Base-by-base conservation (phyloP, 257 asterid species). In the Lycium barbarum region DNA sequence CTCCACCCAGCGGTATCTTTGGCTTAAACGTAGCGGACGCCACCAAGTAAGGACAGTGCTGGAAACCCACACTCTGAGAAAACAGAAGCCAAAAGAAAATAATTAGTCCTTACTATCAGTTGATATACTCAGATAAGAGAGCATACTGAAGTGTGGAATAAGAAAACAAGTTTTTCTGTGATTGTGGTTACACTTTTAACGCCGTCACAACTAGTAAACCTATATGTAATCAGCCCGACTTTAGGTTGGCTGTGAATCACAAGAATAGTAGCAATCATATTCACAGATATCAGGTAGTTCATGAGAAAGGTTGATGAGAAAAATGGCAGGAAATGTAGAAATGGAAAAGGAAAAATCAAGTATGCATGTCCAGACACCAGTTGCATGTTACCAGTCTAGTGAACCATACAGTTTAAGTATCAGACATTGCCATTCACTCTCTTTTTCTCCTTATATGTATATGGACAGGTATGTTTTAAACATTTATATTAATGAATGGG, bases 1-100 rank as follows among this genome's bases (percentile, higher is more conserved):
- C 97, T 81, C 98, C 98, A 71, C 91, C 96, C 2, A 96, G 86
- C 18, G 98, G 97, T 62, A 94, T 73, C 81, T 94, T 90, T 5
- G 97, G 98, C 88, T 81, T 87, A 92, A 93, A 95, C 63, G 66
- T 90, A 79, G 92, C 92, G 67, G 93, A 86, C 53, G 85, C 90
- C 87, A 33, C 81, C 88, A 93, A 81, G 83, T 86, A 87, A 62
- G 98, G 97, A 88, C 98, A 93, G 71, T 80, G 88, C 82, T 90
- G 70, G 89, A 93, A 96, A 80, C 91, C 91, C 63, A 93, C 74
- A 85, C 90, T 87, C 99, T 93, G 97, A 79, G 87, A 88, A 26
- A 83, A 11, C 55, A 12, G 4, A 26, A 15, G 55, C 18, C 26
- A 79, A 65, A 62, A 83, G 58, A 70, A 61, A 59, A 12, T 20